Evolutionary conservation across 495 filamentous ascomycete species (phyloP).

Genomic region (Aspergillus leporis): DNA sequence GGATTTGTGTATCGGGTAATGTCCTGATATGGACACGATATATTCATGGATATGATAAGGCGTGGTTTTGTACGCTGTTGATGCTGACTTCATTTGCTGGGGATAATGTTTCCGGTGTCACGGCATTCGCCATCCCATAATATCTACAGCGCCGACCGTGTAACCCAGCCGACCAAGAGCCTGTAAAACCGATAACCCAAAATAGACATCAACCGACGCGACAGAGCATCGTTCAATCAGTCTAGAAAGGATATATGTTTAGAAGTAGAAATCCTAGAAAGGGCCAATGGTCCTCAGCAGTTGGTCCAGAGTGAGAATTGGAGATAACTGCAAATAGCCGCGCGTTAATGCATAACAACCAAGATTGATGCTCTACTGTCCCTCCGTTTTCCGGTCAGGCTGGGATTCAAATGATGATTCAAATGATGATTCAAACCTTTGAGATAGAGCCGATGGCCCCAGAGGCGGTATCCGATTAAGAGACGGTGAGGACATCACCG

Average conservation of each 20-base stretch:
- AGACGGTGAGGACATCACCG: constrained; percentile 39
- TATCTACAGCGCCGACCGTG: not conserved
- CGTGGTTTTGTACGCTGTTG: not conserved
- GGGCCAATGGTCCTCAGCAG: not conserved
- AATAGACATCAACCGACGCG: constrained; percentile 7
- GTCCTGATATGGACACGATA: not conserved
- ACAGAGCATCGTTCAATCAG: not conserved
- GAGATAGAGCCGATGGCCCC: constrained; percentile 30
- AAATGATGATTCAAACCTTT: constrained; percentile 24
- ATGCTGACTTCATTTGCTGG: constrained; percentile 15
- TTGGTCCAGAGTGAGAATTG: not conserved
- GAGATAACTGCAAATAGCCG: not conserved
- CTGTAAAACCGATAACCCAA: constrained; percentile 1
- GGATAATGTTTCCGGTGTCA: constrained; percentile 19
- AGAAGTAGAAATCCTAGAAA: not conserved
- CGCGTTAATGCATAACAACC: not conserved
- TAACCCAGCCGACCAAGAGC: not conserved
- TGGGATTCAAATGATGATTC: constrained; percentile 8
- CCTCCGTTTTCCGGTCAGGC: constrained; percentile 3
- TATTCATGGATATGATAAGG: not conserved
- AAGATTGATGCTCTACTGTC: not conserved
- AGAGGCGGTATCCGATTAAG: constrained; percentile 41
- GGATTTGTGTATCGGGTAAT: not conserved
- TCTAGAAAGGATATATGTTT: not conserved
- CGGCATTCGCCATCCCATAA: constrained; percentile 3